Evolutionary conservation across 441 rosid genomes (phyloP).

Genomic region (Populus hybrid): DNA sequence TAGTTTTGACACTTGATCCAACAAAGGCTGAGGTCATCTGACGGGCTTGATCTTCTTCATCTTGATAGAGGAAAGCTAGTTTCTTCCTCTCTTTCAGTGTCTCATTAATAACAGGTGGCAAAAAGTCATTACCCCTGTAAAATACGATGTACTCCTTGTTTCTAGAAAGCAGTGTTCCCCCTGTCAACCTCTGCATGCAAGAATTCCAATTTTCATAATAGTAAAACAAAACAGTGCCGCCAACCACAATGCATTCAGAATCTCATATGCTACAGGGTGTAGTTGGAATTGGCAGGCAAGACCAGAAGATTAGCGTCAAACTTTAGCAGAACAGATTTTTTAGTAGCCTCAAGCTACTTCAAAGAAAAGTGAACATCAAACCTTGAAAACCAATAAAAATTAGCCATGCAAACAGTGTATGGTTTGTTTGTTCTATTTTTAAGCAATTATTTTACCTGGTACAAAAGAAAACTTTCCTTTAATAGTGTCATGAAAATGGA

Average conservation of each 20-base stretch:
- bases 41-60: conserved; percentile 76
- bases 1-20: conserved; percentile 32
- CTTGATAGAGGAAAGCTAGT: conserved; percentile 46
- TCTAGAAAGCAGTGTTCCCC: conserved; percentile 79
- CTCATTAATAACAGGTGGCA: conserved; percentile 62
- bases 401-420: neutral
- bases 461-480: neutral
- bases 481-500: neutral
- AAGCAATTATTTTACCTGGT: neutral
- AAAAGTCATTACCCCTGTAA: conserved; percentile 91
- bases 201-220: conserved; percentile 23
- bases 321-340: neutral
- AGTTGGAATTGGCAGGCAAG: neutral
- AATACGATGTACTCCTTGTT: conserved; percentile 89
- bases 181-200: conserved; percentile 67
- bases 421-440: neutral
- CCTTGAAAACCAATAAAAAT: neutral
- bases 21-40: conserved; percentile 36
- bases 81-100: conserved; percentile 62
- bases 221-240: neutral
- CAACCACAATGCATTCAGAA: neutral
- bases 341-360: neutral
- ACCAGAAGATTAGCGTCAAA: neutral
- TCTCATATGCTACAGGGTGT: neutral
- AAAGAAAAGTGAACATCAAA: neutral